Conservation (phyloP, 148 eudicot genomes). For the Chenopodium suecicum region DNA sequence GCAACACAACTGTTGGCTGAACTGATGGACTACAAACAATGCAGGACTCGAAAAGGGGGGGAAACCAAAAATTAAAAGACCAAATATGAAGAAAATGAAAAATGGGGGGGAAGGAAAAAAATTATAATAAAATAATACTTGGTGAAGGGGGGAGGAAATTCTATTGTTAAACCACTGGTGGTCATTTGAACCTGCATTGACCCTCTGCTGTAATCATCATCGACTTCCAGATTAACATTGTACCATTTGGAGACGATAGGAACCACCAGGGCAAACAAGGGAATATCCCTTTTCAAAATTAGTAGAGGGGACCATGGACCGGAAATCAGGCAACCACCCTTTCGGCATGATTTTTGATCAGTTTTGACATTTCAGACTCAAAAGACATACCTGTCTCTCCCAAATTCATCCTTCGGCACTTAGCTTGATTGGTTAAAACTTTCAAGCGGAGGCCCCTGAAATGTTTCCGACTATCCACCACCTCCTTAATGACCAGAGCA, state of each 20-base stretch:
- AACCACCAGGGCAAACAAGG: constrained; percentile 17
- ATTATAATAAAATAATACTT: not conserved
- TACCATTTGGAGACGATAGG: constrained; percentile 4
- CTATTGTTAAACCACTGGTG: constrained; percentile 15
- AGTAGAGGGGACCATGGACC: constrained; percentile 22
- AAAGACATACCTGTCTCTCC: constrained; percentile 6
- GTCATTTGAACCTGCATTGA: constrained; percentile 18
- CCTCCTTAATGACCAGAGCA: constrained; percentile 20
- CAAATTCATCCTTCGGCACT: constrained; percentile 17
- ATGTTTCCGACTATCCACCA: constrained; percentile 12
- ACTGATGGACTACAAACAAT: constrained; percentile 27
- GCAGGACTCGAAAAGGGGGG: constrained; percentile 18
- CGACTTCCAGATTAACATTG: constrained; percentile 11
- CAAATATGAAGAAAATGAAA: constrained; percentile 17
- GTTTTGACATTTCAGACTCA: constrained; percentile 18
- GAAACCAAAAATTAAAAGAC: not conserved
- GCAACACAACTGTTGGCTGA: constrained; percentile 21
- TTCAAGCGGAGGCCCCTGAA: constrained; percentile 10
- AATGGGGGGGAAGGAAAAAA: not conserved
- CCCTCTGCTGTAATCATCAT: constrained; percentile 18
- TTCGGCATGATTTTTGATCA: constrained; percentile 6
- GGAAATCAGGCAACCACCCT: not conserved
- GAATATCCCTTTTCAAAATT: constrained; percentile 6
- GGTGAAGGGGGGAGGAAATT: constrained; percentile 1
- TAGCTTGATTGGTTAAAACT: constrained; percentile 14